Evolutionary conservation across 140 eudicot genomes (phyloP).

Genomic region (Oenanthe javanica): DNA sequence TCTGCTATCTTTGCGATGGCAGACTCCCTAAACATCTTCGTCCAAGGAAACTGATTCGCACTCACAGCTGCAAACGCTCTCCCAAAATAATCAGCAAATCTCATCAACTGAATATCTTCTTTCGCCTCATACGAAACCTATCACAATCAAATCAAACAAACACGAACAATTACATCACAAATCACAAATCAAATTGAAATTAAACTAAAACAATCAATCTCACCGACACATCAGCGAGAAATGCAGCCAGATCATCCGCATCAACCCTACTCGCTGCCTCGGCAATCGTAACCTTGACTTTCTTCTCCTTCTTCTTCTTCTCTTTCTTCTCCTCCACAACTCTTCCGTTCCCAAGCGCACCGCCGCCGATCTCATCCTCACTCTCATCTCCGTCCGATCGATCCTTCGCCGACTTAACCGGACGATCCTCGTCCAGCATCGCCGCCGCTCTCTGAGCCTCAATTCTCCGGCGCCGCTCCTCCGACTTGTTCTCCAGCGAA

Average conservation of each 20-base stretch:
- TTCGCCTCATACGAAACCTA: constrained; percentile 77
- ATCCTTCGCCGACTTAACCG: constrained; percentile 26
- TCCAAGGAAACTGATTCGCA: constrained; percentile 92
- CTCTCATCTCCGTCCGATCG: constrained; percentile 36
- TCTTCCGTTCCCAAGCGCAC: constrained; percentile 19
- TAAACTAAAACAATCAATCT: constrained; percentile 8
- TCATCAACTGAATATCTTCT: constrained; percentile 84
- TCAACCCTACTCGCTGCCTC: constrained; percentile 88
- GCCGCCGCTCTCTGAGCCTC: constrained; percentile 65
- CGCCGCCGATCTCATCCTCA: constrained; percentile 31
- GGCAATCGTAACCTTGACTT: constrained; percentile 63
- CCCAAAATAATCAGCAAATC: constrained; percentile 97
- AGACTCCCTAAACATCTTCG: constrained; percentile 76
- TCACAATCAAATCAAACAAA: not conserved
- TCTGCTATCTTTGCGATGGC: constrained; percentile 69
- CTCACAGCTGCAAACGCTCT: constrained; percentile 68
- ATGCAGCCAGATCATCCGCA: constrained; percentile 51
- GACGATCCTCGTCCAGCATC: constrained; percentile 26
- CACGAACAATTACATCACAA: constrained; percentile 7
- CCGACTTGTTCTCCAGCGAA: constrained; percentile 69
- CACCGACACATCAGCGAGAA: constrained; percentile 59
- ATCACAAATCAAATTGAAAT: not conserved
- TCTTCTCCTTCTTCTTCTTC: constrained; percentile 73
- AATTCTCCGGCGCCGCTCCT: constrained; percentile 64
- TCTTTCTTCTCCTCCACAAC: constrained; percentile 39